These are phyloP conservation scores for Xylaria sp. DNA, from an alignment of 495 filamentous ascomycete species.

Conservation along the genomic window DNA sequence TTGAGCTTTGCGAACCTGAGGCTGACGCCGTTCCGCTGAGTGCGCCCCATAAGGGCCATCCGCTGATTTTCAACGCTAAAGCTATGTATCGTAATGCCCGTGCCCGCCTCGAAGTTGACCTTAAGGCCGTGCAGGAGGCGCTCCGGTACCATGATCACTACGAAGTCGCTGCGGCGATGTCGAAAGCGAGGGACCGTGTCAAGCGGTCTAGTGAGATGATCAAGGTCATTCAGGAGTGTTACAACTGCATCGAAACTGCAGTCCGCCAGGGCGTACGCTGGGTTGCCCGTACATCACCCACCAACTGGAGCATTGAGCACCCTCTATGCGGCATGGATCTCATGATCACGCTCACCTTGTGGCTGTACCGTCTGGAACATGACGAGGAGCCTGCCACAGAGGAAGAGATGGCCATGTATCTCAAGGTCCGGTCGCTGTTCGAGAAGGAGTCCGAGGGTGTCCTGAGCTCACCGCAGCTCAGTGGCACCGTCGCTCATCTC, in stretches of 20 bases:
- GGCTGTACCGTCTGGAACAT: conserved; percentile 98
- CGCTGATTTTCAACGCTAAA: conserved; percentile 98
- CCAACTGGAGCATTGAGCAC: conserved; percentile 99
- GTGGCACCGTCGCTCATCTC: conserved; percentile 88
- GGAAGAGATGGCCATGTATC: conserved; percentile 93
- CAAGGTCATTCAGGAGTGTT: conserved; percentile 97
- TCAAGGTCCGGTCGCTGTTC: conserved; percentile 90
- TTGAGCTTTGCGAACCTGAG: conserved; percentile 93
- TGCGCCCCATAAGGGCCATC: conserved; percentile 96
- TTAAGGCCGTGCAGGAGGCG: conserved; percentile 95
- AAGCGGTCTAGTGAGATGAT: conserved; percentile 97
- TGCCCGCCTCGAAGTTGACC: conserved; percentile 89
- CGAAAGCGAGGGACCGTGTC: conserved; percentile 86
- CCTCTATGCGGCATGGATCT: conserved; percentile 95
- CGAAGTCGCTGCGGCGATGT: conserved; percentile 97
- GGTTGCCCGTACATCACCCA: conserved; percentile 95
- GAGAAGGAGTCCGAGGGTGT: conserved; percentile 84
- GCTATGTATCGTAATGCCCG: conserved; percentile 96
- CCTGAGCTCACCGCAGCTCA: conserved; percentile 77
- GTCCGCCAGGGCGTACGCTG: conserved; percentile 94
- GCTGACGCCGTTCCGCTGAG: conserved; percentile 88
- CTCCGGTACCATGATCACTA: conserved; percentile 96
- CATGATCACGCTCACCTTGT: conserved; percentile 98
- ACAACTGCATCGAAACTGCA: conserved; percentile 96
- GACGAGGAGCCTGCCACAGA: conserved; percentile 93